Evolutionary conservation across 129 eudicot species (phyloP).

Genomic region (Artemisia annua): DNA sequence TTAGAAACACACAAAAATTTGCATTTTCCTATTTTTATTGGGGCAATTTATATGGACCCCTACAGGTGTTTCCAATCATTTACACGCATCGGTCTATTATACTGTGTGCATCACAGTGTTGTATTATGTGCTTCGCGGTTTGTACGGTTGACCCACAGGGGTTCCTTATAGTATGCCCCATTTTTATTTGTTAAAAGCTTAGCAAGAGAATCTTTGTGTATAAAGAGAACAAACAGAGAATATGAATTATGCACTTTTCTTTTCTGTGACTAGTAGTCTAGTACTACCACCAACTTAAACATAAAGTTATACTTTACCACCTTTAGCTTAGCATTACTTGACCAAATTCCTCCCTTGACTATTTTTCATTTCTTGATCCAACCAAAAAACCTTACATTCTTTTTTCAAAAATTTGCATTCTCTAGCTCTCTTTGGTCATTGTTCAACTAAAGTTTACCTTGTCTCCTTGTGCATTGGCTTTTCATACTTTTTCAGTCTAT

Average conservation of each 20-base stretch:
- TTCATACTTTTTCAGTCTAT: constrained; percentile 19
- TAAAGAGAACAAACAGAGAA: constrained; percentile 6
- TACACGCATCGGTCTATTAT: too few species aligned
- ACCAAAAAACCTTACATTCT: neutral
- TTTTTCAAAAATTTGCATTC: neutral
- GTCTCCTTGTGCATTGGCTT: constrained; percentile 21
- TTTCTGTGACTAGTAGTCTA: constrained; percentile 19
- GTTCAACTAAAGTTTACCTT: constrained; percentile 18
- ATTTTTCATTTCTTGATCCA: neutral
- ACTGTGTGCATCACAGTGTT: too few species aligned
- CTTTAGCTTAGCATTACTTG: constrained; percentile 3
- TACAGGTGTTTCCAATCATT: too few species aligned
- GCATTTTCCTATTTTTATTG: too few species aligned
- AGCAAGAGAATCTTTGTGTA: constrained; percentile 11
- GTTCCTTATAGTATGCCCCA: too few species aligned
- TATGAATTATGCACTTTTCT: constrained; percentile 16
- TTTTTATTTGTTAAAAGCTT: neutral
- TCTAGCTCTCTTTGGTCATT: neutral
- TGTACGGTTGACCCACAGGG: too few species aligned
- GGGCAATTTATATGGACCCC: too few species aligned
- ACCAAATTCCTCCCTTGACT: constrained; percentile 13
- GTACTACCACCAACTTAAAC: constrained; percentile 7
- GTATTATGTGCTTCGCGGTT: too few species aligned
- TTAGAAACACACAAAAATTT: too few species aligned
- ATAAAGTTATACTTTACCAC: constrained; percentile 12